Evolutionary conservation across 1,139 yeast species (phyloP).

Genomic region (Scheffersomyces cryptocercus): DNA sequence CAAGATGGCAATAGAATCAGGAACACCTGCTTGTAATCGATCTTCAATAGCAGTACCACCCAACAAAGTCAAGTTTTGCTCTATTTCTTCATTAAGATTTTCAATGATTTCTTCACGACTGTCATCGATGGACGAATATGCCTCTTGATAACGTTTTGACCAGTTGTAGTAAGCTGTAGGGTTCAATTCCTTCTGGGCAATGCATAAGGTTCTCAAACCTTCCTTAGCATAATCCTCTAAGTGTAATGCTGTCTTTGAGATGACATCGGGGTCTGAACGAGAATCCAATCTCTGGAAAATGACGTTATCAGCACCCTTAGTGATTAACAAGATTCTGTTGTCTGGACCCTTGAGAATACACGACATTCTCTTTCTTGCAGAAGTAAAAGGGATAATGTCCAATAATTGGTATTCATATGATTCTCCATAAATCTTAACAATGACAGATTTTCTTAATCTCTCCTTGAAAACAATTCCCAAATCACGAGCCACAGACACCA

Average conservation of each 20-base stretch:
- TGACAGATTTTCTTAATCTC: conserved; percentile 70
- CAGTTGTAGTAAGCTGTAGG: conserved; percentile 64
- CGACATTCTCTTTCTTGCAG: conserved; percentile 83
- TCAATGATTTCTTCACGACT: conserved; percentile 81
- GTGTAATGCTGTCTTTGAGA: conserved; percentile 71
- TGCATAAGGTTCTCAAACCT: conserved; percentile 91
- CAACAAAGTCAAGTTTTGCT: conserved; percentile 64
- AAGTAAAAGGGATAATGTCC: conserved; percentile 80
- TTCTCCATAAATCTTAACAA: conserved; percentile 74
- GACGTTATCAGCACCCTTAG: conserved; percentile 95
- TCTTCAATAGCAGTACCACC: conserved; percentile 99
- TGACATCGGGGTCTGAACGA: conserved; percentile 34
- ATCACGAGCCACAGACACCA: conserved; percentile 91
- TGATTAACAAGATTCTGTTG: conserved; percentile 57
- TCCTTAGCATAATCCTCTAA: conserved; percentile 94
- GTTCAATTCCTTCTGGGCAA: conserved; percentile 77
- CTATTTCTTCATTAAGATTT: conserved; percentile 76
- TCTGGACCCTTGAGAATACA: conserved; percentile 50
- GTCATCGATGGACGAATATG: conserved; percentile 68
- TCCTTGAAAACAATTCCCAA: conserved; percentile 81
- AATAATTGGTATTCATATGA: conserved; percentile 70
- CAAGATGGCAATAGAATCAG: conserved; percentile 82
- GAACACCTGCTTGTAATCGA: conserved; percentile 93
- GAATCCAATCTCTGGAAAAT: conserved; percentile 72
- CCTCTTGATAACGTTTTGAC: conserved; percentile 69